Evolutionary conservation across 257 asterid genomes (phyloP), one percentile per base, ranked within the genome.

Genomic region (Buddleja alternifolia): DNA sequence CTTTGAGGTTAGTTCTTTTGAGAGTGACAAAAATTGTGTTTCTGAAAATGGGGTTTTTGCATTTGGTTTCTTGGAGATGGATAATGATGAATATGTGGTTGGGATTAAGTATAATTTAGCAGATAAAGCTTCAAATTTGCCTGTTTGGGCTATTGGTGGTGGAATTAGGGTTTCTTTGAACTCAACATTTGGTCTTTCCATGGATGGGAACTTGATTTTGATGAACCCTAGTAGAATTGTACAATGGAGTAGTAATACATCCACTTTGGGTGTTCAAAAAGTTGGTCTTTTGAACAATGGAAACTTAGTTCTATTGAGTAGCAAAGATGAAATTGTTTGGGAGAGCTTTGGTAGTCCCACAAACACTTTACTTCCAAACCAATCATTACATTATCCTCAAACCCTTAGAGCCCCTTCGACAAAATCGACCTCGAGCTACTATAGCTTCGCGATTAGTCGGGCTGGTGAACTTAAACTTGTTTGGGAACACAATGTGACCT

Each of bases 401-500:
- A 87, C 11, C 66, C 88, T 87, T 17, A 71, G 95, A 51, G 89
- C 92, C 40, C 73, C 80, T 65, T 80, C 95, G 1, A 57, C 83
- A 0, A 77, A 70, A 52, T 73, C 83, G 11, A 81, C 70, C 42
- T 64, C 75, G 3, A 87, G 95, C 68, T 87, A 85, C 82, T 87
- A 87, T 17, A 83, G 19, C 61, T 72, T 87, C 70, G 78, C 70
- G 67, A 79, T 85, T 71, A 57, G 68, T 55, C 74, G 66, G 47
- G 32, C 42, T 2, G 89, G 91, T 0, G 89, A 77, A 45, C 89
- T 87, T 17, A 73, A 59, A 14, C 91, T 87, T 11, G 75, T 75
- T 25, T 87, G 95, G 95, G 86, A 87, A 66, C 88, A 81, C 73
- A 85, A 87, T 79, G 91, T 87, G 74, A 87, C 95, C 48, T 87